Base-by-base conservation (phyloP, 768 basidiomycete species). In the Mycena venus region DNA sequence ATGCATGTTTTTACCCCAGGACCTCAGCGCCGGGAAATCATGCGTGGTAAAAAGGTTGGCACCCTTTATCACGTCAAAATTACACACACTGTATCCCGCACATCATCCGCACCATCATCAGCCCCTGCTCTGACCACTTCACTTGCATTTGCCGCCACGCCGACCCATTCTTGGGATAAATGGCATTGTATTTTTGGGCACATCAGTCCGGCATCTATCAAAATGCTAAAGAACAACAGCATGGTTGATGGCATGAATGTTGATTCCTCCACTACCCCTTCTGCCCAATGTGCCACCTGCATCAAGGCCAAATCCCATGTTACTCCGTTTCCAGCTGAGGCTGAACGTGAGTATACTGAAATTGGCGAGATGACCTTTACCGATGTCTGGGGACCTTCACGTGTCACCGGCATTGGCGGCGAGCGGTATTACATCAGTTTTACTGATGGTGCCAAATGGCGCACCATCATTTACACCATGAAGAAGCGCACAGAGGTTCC, bases 201-300 rank as follows among this genome's bases (percentile, higher is more conserved):
- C 68, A 66, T 80, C 27, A 62, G 75, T 40, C 58, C 72, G 15
- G 70, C 76, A 23, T 55, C 74, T 3, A 75, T 81, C 61, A 74
- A 68, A 49, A 47, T 65, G 65, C 72, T 81, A 49, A 25, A 67
- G 29, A 31, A 55, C 32, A 75, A 78, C 32, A 55, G 72, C 42
- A 72, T 82, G 62, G 81, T 81, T 15, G 68, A 55, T 4, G 78
- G 80, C 7, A 76, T 80, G 36, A 65, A 72, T 19, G 68, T 81
- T 60, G 55, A 64, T 32, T 34, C 55, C 38, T 38, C 56, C 56
- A 66, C 66, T 11, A 27, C 69, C 10, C 56, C 59, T 19, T 63
- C 75, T 9, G 72, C 62, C 8, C 59, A 76, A 36, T 82, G 81
- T 49, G 53, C 74, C 25, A 73, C 73, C 31, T 83, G 82, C 58